Evolutionary conservation across 2,329 filamentous ascomycete genomes (phyloP), one percentile per base, ranked within the genome.

Genomic region (Hansfordia pulvinata): DNA sequence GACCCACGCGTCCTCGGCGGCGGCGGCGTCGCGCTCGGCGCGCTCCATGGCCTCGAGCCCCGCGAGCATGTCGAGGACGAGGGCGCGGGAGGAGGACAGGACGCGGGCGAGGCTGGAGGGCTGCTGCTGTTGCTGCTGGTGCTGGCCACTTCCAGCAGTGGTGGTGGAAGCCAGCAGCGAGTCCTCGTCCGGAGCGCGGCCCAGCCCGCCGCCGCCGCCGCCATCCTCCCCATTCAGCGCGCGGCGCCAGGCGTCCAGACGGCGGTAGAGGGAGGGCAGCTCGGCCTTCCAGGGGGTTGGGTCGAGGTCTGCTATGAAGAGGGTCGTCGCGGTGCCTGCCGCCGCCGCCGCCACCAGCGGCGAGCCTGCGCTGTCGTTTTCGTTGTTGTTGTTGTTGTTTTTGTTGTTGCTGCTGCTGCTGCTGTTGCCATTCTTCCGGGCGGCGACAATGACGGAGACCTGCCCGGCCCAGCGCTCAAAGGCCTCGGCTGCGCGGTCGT

Each of bases 21-120:
- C 51, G 27, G 70, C 47, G 4, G 69, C 64, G 37, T 71, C 69
- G 24, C 50, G 52, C 49, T 76, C 70, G 30, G 80, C 65, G 39
- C 62, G 58, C 29, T 59, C 59, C 74, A 80, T 79, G 32, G 63
- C 33, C n/a, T 47, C 47, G 34, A 80, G 50, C 52, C 79, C 75
- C n/a, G 53, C 54, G 23, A 74, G 46, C 72, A 78, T 78, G 19
- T 62, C 67, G 25, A 52, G 42, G 9, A 76, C 58, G 23, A 79
- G 46, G 10, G 39, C 41, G 13, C 54, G 46, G 29, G 35, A 38
- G 8, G 40, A 44, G 12, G 17, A 22, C 11, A 50, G 35, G 14
- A 42, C 39, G 6, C 37, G 33, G 16, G 35, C 38, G 6, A 48
- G 37, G 11, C 46, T 43, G 5, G 45, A 43, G 22, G 21, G 31